Evolutionary conservation across 805 yeast species (phyloP).

Genomic region (Hagleromyces aurorensis): DNA sequence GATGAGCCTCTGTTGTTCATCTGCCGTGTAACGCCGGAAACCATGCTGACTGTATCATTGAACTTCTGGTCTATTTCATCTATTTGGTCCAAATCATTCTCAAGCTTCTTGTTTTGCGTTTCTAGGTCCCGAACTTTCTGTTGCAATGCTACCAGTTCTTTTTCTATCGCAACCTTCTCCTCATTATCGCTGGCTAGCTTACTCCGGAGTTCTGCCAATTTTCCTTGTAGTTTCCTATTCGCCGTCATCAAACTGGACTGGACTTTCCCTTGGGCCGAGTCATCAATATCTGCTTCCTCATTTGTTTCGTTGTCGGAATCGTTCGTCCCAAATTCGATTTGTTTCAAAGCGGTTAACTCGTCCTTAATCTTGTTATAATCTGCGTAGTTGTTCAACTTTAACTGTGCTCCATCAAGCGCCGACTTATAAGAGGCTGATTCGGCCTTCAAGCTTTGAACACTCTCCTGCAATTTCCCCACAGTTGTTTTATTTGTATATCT

Average conservation of each 20-base stretch:
- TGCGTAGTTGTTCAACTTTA: constrained; percentile 40
- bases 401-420: constrained; percentile 45
- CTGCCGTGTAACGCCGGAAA: constrained; percentile 48
- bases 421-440: constrained; percentile 41
- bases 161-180: constrained; percentile 36
- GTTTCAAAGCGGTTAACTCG: constrained; percentile 64
- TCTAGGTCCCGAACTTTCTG: constrained; percentile 37
- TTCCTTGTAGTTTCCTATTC: constrained; percentile 66
- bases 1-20: constrained; percentile 28
- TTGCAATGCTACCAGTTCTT: constrained; percentile 29
- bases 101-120: constrained; percentile 52
- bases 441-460: constrained; percentile 34
- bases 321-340: constrained; percentile 63
- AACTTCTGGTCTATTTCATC: constrained; percentile 37
- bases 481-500: constrained; percentile 12
- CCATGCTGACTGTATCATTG: constrained; percentile 52
- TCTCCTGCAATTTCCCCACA: constrained; percentile 23
- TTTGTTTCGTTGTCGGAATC: constrained; percentile 29
- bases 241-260: constrained; percentile 59
- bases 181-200: constrained; percentile 41
- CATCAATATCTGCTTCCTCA: constrained; percentile 25
- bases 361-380: constrained; percentile 79
- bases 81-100: constrained; percentile 59
- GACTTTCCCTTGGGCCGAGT: constrained; percentile 29
- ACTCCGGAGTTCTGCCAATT: constrained; percentile 57